A percentile compares a stretch with the other conserved stretches of the same genome.
Conservation (phyloP, 1,139 yeast species). For the Scheffersomyces illinoinensis region DNA sequence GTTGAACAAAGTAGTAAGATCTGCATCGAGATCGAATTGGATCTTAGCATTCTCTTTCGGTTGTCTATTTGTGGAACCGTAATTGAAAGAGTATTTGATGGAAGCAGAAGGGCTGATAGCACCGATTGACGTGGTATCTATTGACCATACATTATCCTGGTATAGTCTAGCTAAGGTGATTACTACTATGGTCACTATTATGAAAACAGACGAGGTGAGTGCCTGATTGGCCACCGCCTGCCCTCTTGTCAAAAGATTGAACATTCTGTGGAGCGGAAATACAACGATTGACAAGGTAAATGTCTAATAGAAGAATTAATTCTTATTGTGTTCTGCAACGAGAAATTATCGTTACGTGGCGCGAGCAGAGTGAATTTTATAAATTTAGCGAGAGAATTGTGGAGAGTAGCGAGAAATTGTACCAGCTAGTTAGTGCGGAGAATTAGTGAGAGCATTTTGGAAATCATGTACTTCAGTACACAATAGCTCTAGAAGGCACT, state of each 20-base stretch:
- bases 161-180: constrained; percentile 54
- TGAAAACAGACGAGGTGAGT: constrained; percentile 50
- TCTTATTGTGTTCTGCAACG: background rate
- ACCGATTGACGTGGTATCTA: constrained; percentile 41
- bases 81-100: constrained; percentile 65
- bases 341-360: background rate
- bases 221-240: constrained; percentile 61
- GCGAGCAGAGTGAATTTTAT: background rate
- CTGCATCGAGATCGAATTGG: constrained; percentile 67
- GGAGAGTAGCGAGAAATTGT: background rate
- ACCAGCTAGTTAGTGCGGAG: background rate
- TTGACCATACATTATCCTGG: constrained; percentile 41
- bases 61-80: constrained; percentile 67
- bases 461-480: background rate
- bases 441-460: background rate
- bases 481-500: background rate
- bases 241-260: constrained; percentile 40
- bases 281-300: background rate
- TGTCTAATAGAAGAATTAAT: background rate
- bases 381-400: background rate
- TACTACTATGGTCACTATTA: constrained; percentile 46
- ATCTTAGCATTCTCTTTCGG: constrained; percentile 81
- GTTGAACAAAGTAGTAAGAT: constrained; percentile 74
- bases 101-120: constrained; percentile 44
- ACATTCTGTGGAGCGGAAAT: constrained; percentile 25